These are phyloP conservation scores for Coniferiporia sulphurascens DNA, from an alignment of 1,284 basidiomycete genomes.

Conservation along the genomic window DNA sequence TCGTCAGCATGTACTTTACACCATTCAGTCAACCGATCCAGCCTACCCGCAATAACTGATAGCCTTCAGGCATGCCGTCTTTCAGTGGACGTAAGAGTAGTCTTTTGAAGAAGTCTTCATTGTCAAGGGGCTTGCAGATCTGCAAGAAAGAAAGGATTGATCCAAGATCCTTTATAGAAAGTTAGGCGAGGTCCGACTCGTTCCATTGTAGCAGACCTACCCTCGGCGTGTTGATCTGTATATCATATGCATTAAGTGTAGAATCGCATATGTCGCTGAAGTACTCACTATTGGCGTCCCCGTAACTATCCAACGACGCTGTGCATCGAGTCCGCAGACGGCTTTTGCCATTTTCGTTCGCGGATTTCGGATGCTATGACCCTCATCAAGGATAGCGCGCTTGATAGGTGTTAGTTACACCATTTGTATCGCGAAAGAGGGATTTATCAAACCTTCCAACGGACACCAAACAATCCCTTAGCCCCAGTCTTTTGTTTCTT, in stretches of 20 bases:
- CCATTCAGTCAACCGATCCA: neutral
- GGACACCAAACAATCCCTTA: slow-evolving; percentile 54
- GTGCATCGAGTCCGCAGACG: slow-evolving; percentile 60
- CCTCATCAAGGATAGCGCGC: slow-evolving; percentile 85
- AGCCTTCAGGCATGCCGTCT: slow-evolving; percentile 58
- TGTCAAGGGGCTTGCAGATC: slow-evolving; percentile 78
- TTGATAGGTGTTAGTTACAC: slow-evolving; percentile 25
- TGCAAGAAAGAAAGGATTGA: slow-evolving; percentile 77
- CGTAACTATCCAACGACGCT: slow-evolving; percentile 76
- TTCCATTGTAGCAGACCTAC: slow-evolving; percentile 28
- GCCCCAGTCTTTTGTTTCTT: slow-evolving; percentile 56
- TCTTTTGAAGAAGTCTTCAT: slow-evolving; percentile 75
- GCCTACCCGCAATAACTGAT: slow-evolving; percentile 64
- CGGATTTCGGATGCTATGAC: slow-evolving; percentile 80
- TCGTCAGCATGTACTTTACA: slow-evolving; percentile 12
- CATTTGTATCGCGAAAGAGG: neutral
- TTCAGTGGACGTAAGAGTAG: slow-evolving; percentile 71
- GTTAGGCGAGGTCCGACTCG: neutral
- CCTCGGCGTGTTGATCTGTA: slow-evolving; percentile 74
- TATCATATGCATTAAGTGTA: slow-evolving; percentile 9
- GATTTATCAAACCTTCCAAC: slow-evolving; percentile 69
- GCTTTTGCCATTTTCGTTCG: slow-evolving; percentile 80
- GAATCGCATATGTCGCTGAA: neutral
- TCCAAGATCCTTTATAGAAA: slow-evolving; percentile 64
- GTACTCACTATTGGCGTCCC: slow-evolving; percentile 83